Conservation (phyloP, 1,284 basidiomycete species). For the Bjerkandera adusta region DNA sequence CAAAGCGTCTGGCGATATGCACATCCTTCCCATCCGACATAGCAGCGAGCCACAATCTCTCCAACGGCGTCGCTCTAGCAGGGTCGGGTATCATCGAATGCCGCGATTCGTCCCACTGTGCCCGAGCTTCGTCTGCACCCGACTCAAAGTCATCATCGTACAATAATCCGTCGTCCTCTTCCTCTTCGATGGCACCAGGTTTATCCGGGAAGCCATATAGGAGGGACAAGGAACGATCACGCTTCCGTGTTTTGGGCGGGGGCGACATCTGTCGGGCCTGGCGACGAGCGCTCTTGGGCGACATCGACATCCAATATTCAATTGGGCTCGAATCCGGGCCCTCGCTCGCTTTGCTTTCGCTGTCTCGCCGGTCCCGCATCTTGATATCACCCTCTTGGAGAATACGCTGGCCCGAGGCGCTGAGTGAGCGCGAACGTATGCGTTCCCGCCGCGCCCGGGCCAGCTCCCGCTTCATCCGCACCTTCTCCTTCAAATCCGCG, state of each 20-base stretch:
- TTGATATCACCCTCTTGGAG: constrained; percentile 19
- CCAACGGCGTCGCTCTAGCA: constrained; percentile 71
- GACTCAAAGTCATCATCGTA: constrained; percentile 29
- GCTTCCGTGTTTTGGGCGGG: constrained; percentile 8
- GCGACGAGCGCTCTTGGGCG: constrained; percentile 46
- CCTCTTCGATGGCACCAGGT: constrained; percentile 32
- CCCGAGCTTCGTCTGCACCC: constrained; percentile 35
- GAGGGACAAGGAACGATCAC: constrained; percentile 15
- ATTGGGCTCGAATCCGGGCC: constrained; percentile 25
- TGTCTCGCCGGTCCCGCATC: constrained; percentile 6
- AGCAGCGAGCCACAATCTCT: constrained; percentile 77
- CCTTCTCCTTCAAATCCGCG: constrained; percentile 68
- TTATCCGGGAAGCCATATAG: constrained; percentile 19
- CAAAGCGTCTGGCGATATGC: constrained; percentile 59
- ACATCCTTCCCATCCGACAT: constrained; percentile 82
- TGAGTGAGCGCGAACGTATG: constrained; percentile 22
- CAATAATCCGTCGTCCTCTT: constrained; percentile 28
- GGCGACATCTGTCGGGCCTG: constrained; percentile 43
- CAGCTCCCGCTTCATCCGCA: constrained; percentile 46
- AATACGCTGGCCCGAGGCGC: constrained; percentile 18
- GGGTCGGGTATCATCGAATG: constrained; percentile 80
- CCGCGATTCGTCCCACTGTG: constrained; percentile 52
- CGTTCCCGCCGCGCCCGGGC: constrained; percentile 37
- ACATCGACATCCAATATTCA: constrained; percentile 39
- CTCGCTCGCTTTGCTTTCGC: constrained; percentile 13